phyloP scores from a whole-genome alignment of 306 rosid genomes.

The Vigna nakashimae region DNA sequence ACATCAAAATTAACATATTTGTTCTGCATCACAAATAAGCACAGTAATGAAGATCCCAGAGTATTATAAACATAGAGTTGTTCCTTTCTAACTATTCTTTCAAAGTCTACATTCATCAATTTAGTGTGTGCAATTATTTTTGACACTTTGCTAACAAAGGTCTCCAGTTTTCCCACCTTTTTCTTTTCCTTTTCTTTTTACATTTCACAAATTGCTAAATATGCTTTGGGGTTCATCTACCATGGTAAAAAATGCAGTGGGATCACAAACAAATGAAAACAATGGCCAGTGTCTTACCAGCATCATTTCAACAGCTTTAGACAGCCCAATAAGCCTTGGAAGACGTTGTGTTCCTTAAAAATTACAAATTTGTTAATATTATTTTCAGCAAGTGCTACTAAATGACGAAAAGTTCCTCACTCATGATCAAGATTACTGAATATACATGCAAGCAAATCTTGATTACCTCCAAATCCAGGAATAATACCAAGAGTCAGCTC shows the following conservation, averaged over 20 bases:
- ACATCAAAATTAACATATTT: conserved; percentile 11
- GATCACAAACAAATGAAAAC: conserved; percentile 21
- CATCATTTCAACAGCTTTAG: conserved; percentile 92
- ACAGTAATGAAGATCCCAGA: conserved; percentile 1
- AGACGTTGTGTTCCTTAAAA: conserved; percentile 92
- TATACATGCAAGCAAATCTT: conserved; percentile 30
- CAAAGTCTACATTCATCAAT: conserved; percentile 13
- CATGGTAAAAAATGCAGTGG: conserved; percentile 9
- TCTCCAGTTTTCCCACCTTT: conserved; percentile 28
- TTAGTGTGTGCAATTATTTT: background rate
- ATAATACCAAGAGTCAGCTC: conserved; percentile 92
- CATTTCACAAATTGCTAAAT: conserved; percentile 5
- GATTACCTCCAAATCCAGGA: conserved; percentile 96
- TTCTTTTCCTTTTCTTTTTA: conserved; percentile 1
- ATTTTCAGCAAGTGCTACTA: conserved; percentile 24
- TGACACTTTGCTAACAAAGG: background rate
- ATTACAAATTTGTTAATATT: conserved; percentile 42
- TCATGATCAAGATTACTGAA: conserved; percentile 24
- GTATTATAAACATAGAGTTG: background rate
- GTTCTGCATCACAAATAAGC: background rate
- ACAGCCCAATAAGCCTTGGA: conserved; percentile 90
- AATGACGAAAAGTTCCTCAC: conserved; percentile 15
- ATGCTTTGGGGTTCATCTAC: conserved; percentile 8
- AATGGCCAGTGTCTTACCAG: conserved; percentile 60
- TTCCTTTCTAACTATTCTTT: conserved; percentile 18